These are phyloP conservation scores for Fusarium brevicatenulatum DNA, from an alignment of 2,329 filamentous ascomycete species.

Conservation along the genomic window DNA sequence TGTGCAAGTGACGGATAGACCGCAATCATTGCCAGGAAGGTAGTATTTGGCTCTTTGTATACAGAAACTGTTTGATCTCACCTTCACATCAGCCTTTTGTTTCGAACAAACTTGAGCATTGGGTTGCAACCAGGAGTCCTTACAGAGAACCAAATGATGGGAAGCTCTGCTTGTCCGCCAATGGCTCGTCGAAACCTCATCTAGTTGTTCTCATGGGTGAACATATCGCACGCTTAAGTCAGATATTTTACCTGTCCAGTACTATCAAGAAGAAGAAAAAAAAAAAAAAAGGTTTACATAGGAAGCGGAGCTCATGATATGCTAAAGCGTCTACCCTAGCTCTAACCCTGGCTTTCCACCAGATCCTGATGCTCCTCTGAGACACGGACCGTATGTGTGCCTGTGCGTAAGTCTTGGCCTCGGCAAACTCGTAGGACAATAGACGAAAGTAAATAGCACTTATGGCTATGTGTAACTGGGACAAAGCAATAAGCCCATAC, in stretches of 20 bases:
- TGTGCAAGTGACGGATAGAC: neutral
- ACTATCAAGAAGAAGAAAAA: neutral
- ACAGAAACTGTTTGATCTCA: neutral
- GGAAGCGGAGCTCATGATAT: neutral
- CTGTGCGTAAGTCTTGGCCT: constrained; percentile 9
- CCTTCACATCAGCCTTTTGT: constrained; percentile 1
- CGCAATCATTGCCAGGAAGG: neutral
- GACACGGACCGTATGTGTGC: constrained; percentile 21
- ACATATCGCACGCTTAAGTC: neutral
- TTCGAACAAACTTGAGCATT: neutral
- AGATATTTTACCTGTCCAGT: neutral
- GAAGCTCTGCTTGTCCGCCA: neutral
- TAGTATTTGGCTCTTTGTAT: neutral
- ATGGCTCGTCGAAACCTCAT: neutral
- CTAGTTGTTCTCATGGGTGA: neutral
- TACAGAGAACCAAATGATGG: neutral
- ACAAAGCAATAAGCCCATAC: neutral
- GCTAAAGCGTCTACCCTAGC: neutral
- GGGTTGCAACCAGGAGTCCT: constrained; percentile 1
- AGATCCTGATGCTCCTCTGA: constrained; percentile 7
- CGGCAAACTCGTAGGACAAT: constrained; percentile 3
- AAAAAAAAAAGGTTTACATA: neutral
- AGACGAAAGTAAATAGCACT: neutral
- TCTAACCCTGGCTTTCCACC: neutral
- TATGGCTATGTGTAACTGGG: constrained; percentile 4